Conservation (phyloP, 202 grass and related monocot species). For the Panicum hallii region DNA sequence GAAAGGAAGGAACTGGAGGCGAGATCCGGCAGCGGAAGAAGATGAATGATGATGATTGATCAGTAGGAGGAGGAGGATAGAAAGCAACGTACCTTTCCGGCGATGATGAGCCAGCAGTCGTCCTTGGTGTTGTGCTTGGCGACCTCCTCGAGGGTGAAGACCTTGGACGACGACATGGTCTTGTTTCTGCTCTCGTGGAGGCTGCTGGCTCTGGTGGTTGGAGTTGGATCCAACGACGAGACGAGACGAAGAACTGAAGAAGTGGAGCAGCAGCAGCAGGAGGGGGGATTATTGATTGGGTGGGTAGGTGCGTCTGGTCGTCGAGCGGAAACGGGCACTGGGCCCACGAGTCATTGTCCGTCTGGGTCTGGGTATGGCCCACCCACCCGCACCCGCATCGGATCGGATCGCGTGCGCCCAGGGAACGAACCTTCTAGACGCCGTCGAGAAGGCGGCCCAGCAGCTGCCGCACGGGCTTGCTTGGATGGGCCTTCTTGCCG, state of each 20-base stretch:
- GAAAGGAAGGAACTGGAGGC: background rate
- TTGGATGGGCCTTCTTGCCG: no score
- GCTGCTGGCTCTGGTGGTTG: no score
- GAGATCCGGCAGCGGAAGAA: background rate
- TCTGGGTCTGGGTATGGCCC: background rate
- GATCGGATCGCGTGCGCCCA: background rate
- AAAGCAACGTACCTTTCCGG: constrained; percentile 62
- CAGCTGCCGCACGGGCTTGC: no score
- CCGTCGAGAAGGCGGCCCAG: no score
- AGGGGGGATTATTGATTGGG: no score
- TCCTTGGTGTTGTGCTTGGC: constrained; percentile 76
- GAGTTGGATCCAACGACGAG: no score
- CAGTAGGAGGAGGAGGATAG: no score
- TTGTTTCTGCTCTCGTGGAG: background rate
- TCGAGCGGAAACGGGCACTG: no score
- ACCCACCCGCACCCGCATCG: background rate
- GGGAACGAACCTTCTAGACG: background rate
- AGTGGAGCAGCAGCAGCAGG: no score
- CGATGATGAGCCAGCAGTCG: constrained; percentile 94
- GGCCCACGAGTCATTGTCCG: background rate
- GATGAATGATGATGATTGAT: no score
- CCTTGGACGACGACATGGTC: constrained; percentile 49
- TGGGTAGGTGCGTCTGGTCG: no score
- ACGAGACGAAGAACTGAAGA: no score
- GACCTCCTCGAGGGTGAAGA: constrained; percentile 74